A percentile compares a stretch with the other conserved stretches of the same genome.
phyloP scores from a whole-genome alignment of 2,329 filamentous ascomycete species.

The Simplicillium aogashimaense region DNA sequence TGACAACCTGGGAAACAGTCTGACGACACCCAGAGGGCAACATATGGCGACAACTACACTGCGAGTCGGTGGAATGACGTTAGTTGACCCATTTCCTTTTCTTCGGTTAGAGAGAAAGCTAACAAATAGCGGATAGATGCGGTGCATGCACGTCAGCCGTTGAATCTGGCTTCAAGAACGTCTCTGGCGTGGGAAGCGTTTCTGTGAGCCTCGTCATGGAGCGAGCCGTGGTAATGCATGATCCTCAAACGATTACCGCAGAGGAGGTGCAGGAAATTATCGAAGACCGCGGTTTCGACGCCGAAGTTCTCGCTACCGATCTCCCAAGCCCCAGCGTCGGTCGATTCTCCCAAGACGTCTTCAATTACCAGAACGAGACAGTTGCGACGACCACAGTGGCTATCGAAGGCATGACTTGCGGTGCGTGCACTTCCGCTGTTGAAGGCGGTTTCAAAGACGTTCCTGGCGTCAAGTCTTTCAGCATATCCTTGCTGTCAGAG shows the following conservation, averaged over 20 bases:
- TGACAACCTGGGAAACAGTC: conserved; percentile 10
- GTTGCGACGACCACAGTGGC: conserved; percentile 59
- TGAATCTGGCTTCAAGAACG: conserved; percentile 77
- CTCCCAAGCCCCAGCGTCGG: conserved; percentile 44
- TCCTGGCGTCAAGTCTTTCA: conserved; percentile 64
- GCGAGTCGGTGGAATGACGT: conserved; percentile 81
- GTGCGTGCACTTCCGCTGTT: conserved; percentile 78
- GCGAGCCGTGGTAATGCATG: conserved; percentile 87
- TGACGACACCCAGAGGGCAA: conserved; percentile 25
- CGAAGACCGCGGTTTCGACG: conserved; percentile 87
- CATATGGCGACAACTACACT: conserved; percentile 86
- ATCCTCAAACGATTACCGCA: conserved; percentile 62
- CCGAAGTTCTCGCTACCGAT: conserved; percentile 76
- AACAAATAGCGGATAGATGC: conserved; percentile 51
- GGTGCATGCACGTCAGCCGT: conserved; percentile 94
- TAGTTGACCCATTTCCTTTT: conserved; percentile 21
- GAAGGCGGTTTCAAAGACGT: conserved; percentile 72
- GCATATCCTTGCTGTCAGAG: conserved; percentile 75
- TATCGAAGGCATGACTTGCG: conserved; percentile 84
- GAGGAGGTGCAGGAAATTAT: conserved; percentile 76
- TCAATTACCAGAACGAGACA: conserved; percentile 12
- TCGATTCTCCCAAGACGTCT: conserved; percentile 14
- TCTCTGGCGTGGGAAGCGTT: conserved; percentile 74
- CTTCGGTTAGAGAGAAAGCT: conserved; percentile 14
- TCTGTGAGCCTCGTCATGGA: conserved; percentile 94